These are phyloP conservation scores for Xylaria hypoxylon DNA, from an alignment of 2,329 filamentous ascomycete genomes.

Conservation along the genomic window DNA sequence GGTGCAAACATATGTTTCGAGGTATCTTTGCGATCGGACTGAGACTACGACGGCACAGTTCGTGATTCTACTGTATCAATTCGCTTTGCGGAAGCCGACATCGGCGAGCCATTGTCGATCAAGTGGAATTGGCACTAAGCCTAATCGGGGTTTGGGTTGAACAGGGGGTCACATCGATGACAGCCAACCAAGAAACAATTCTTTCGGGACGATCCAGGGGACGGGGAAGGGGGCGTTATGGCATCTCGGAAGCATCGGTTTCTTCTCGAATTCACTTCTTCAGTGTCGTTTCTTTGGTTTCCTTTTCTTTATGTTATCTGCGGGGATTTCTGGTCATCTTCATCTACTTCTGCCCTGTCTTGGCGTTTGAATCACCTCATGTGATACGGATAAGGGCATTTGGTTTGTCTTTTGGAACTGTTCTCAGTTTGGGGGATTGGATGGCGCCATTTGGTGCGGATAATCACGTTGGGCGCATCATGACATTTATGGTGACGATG, in stretches of 20 bases:
- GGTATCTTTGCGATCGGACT: background rate
- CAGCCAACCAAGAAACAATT: background rate
- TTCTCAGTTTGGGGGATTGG: background rate
- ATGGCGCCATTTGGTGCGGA: background rate
- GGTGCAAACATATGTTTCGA: background rate
- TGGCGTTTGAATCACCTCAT: background rate
- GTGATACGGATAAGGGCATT: background rate
- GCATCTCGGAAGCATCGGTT: conserved; percentile 10
- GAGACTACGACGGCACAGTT: background rate
- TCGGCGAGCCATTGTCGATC: background rate
- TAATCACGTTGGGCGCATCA: background rate
- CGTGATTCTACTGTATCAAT: background rate
- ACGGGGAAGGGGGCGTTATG: background rate
- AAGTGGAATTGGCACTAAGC: background rate
- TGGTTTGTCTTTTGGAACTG: background rate
- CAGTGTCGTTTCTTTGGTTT: background rate
- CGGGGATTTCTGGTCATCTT: background rate
- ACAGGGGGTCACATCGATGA: background rate
- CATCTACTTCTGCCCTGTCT: background rate
- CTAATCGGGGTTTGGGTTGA: conserved; percentile 1
- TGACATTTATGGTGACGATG: conserved; percentile 7
- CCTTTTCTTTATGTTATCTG: background rate
- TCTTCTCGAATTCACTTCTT: conserved; percentile 4
- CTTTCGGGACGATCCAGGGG: background rate
- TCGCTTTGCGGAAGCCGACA: conserved; percentile 3